Percentiles rank a stretch among this genome's conserved stretches.
Evolutionary conservation across 2,329 filamentous ascomycete species (phyloP).

Genomic region (Stemphylium lycopersici): DNA sequence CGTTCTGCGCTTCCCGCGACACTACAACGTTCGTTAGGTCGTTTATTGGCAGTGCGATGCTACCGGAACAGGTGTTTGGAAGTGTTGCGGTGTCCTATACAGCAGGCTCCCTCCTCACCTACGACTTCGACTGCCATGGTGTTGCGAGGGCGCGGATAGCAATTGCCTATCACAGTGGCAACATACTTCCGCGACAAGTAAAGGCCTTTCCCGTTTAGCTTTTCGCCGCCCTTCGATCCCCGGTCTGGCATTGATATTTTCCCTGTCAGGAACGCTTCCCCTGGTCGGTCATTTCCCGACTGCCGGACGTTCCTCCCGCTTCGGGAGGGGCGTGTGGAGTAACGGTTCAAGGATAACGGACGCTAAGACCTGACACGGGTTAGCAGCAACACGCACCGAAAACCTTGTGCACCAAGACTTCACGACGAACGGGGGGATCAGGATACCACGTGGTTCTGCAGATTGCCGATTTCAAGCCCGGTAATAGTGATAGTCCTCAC

Average conservation of each 20-base stretch:
- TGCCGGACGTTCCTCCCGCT: conserved; percentile 13
- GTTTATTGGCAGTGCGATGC: background rate
- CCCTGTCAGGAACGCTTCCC: conserved; percentile 8
- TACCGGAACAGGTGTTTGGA: no score
- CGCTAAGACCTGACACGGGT: background rate
- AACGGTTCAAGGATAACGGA: conserved; percentile 9
- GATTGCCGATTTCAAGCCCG: conserved; percentile 5
- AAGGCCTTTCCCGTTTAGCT: conserved; percentile 7
- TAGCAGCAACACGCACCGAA: conserved; percentile 11
- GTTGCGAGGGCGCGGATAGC: background rate
- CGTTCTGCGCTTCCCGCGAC: background rate
- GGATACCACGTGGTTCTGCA: conserved; percentile 6
- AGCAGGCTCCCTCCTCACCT: no score
- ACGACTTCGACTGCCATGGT: background rate
- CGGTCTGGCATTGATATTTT: background rate
- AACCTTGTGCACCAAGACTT: conserved; percentile 1
- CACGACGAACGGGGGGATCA: background rate
- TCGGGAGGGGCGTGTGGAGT: conserved; percentile 13
- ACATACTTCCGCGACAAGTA: background rate
- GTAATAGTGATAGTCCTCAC: background rate
- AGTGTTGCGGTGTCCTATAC: no score
- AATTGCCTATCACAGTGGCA: background rate
- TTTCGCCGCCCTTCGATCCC: background rate
- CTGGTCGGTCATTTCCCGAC: conserved; percentile 6
- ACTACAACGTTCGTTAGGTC: background rate